These are phyloP conservation scores for Ustilago nuda DNA, from an alignment of 1,284 basidiomycete genomes.

Conservation along the genomic window DNA sequence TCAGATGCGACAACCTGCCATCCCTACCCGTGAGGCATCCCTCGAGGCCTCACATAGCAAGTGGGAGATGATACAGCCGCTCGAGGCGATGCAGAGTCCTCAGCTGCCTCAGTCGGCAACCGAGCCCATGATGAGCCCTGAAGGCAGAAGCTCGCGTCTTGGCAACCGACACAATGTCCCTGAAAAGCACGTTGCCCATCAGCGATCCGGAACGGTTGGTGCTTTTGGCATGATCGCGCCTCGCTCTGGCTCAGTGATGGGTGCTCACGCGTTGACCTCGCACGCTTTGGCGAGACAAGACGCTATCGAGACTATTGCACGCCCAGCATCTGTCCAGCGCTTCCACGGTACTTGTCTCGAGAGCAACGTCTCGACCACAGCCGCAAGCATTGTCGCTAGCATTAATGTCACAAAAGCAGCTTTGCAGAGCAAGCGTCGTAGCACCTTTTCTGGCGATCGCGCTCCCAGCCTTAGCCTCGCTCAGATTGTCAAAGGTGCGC, in stretches of 20 bases:
- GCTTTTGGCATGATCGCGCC: conserved; percentile 30
- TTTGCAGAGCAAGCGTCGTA: conserved; percentile 49
- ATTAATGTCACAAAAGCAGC: conserved; percentile 41
- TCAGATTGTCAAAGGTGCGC: conserved; percentile 49
- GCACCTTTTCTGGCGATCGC: conserved; percentile 48
- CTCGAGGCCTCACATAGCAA: conserved; percentile 21
- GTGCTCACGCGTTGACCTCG: conserved; percentile 25
- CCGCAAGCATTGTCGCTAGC: conserved; percentile 35
- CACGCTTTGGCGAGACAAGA: conserved; percentile 39
- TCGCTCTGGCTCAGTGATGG: conserved; percentile 28
- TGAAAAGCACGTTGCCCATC: conserved; percentile 18
- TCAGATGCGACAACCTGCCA: background rate
- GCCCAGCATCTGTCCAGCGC: conserved; percentile 41
- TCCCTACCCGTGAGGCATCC: conserved; percentile 9
- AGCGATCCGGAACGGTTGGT: conserved; percentile 36
- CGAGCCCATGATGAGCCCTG: conserved; percentile 8
- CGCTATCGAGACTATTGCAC: conserved; percentile 24
- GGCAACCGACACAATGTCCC: conserved; percentile 24
- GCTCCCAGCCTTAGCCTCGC: conserved; percentile 44
- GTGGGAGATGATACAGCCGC: conserved; percentile 21
- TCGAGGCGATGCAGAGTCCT: conserved; percentile 14
- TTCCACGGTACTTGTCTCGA: conserved; percentile 37
- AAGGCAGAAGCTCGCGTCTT: conserved; percentile 46
- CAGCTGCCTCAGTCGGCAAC: conserved; percentile 1
- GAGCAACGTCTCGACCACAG: conserved; percentile 31